These are phyloP conservation scores for Purpureocillium takamizusanense DNA, from an alignment of 2,329 filamentous ascomycete species.

Conservation along the genomic window DNA sequence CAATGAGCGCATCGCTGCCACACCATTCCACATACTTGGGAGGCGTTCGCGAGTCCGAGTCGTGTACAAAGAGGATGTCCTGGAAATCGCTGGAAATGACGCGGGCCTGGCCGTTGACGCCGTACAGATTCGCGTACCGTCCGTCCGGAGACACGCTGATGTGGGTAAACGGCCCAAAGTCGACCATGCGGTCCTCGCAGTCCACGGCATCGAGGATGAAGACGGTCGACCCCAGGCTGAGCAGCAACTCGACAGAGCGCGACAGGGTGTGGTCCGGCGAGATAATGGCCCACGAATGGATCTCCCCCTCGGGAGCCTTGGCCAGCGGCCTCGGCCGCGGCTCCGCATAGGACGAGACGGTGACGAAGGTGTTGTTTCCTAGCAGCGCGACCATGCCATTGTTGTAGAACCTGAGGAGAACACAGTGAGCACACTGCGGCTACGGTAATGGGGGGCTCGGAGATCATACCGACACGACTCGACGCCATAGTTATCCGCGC, in stretches of 20 bases:
- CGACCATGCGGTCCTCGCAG: constrained; percentile 81
- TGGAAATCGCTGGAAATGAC: constrained; percentile 95
- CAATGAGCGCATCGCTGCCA: constrained; percentile 87
- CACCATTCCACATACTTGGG: constrained; percentile 93
- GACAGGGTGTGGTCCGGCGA: constrained; percentile 83
- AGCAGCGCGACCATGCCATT: constrained; percentile 89
- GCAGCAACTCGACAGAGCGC: constrained; percentile 81
- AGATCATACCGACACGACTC: constrained; percentile 57
- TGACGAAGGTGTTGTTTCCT: constrained; percentile 76
- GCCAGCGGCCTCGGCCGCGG: constrained; percentile 80
- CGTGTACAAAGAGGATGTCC: constrained; percentile 82
- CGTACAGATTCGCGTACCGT: constrained; percentile 80
- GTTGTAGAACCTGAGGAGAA: constrained; percentile 59
- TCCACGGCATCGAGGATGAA: constrained; percentile 83
- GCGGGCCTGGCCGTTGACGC: constrained; percentile 74
- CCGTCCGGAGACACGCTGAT: constrained; percentile 88
- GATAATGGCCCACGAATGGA: constrained; percentile 84
- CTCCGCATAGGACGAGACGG: constrained; percentile 84
- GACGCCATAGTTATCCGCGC: constrained; percentile 81
- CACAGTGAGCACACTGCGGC: too few relatives aligned
- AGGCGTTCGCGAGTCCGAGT: constrained; percentile 74
- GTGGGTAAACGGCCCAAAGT: constrained; percentile 87
- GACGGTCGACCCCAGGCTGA: constrained; percentile 78
- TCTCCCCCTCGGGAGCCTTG: constrained; percentile 62
- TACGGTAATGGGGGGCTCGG: too few relatives aligned